Percentiles rank a stretch among this genome's conserved stretches.
These are phyloP conservation scores for Taphrina populina DNA, from an alignment of 1,139 yeast genomes.

Conservation along the genomic window DNA sequence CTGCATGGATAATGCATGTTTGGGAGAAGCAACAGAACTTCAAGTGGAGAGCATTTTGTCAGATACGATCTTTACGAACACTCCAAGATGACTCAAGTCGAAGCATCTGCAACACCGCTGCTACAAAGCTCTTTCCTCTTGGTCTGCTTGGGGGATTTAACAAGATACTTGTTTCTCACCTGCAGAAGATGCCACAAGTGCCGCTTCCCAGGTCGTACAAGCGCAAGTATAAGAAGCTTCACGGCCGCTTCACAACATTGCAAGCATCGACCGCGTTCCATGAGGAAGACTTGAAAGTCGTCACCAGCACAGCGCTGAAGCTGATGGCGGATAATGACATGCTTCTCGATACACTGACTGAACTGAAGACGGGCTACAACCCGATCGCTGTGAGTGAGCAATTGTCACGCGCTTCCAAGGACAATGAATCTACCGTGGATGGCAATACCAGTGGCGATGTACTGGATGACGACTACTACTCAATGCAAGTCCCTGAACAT, in stretches of 20 bases:
- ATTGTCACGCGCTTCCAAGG: not conserved
- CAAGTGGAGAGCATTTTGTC: too few relatives aligned
- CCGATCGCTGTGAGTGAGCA: conserved; percentile 5
- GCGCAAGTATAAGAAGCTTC: conserved; percentile 31
- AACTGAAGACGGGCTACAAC: conserved; percentile 1
- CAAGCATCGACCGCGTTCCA: conserved; percentile 7
- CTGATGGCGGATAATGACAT: conserved; percentile 20
- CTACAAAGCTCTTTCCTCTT: too few relatives aligned
- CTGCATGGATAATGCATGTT: too few relatives aligned
- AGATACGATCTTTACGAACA: too few relatives aligned
- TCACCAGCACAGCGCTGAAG: conserved; percentile 19
- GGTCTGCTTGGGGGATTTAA: too few relatives aligned
- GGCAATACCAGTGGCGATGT: conserved; percentile 4
- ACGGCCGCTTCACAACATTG: conserved; percentile 9
- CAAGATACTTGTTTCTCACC: too few relatives aligned
- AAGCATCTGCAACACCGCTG: too few relatives aligned
- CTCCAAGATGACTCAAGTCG: too few relatives aligned
- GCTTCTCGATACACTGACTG: conserved; percentile 16
- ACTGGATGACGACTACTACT: conserved; percentile 5
- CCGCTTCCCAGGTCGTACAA: conserved; percentile 23
- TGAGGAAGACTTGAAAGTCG: conserved; percentile 15
- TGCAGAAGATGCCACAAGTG: conserved; percentile 17
- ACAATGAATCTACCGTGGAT: not conserved
- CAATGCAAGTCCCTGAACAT: conserved; percentile 11
- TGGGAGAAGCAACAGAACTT: too few relatives aligned